A percentile compares a stretch with the other conserved stretches of the same genome.
Evolutionary conservation across 1,284 basidiomycete genomes (phyloP).

Genomic region (Fomitopsis pinicola): DNA sequence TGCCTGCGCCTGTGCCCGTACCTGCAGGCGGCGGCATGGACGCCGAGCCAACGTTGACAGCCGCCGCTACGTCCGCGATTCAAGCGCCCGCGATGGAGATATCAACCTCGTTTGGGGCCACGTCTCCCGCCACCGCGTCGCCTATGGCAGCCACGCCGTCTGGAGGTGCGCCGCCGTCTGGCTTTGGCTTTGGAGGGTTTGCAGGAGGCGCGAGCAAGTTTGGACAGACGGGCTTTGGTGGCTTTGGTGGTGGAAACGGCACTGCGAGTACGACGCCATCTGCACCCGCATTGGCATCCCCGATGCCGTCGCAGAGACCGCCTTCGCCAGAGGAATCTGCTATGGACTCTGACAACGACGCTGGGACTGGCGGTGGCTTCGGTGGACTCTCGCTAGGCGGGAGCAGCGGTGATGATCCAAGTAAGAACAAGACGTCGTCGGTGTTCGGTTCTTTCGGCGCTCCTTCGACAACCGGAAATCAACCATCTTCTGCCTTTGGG

Average conservation of each 20-base stretch:
- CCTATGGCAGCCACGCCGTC: conserved; percentile 1
- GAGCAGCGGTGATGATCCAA: conserved; percentile 4
- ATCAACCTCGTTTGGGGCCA: conserved; percentile 6
- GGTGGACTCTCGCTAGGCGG: conserved; percentile 34
- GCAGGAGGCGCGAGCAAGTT: conserved; percentile 18
- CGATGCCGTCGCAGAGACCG: background rate
- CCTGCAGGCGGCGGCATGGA: background rate
- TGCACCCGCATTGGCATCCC: conserved; percentile 10
- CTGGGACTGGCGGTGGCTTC: conserved; percentile 16
- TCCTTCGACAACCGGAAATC: background rate
- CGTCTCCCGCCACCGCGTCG: background rate
- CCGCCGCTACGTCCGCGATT: conserved; percentile 1
- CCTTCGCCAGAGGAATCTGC: conserved; percentile 9
- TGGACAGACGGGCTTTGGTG: conserved; percentile 13
- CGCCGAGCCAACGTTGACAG: conserved; percentile 2
- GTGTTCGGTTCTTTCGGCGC: conserved; percentile 29
- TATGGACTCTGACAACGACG: conserved; percentile 27
- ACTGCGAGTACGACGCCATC: background rate
- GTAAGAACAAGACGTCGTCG: conserved; percentile 13
- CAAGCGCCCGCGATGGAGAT: conserved; percentile 2
- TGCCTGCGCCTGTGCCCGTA: background rate
- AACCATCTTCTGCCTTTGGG: conserved; percentile 9
- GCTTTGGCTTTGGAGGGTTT: conserved; percentile 20
- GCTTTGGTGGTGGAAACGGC: background rate
- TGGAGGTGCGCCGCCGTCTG: background rate